These are phyloP conservation scores for Monosiga brevicollis DNA, from an alignment of 78 protist species.

Conservation along the genomic window DNA sequence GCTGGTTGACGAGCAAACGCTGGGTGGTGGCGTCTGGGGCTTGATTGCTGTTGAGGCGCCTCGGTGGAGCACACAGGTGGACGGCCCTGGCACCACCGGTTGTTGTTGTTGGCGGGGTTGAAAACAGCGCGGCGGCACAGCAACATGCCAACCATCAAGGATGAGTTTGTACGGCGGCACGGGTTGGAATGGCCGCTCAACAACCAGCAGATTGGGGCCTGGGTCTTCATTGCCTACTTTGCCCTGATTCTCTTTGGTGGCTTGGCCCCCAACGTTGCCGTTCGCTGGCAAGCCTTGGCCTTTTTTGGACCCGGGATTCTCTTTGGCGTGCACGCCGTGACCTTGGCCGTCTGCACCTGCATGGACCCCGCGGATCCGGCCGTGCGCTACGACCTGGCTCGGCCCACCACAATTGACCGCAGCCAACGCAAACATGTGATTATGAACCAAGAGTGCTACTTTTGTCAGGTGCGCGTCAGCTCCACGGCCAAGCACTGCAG, in stretches of 20 bases:
- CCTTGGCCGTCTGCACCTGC: not conserved
- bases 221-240: not conserved
- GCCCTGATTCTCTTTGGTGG: not conserved
- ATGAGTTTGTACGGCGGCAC: not conserved
- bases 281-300: not conserved
- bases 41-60: too few relatives aligned
- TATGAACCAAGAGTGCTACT: not conserved
- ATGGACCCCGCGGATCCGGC: not conserved
- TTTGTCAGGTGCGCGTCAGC: not conserved
- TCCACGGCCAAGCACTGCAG: slow-evolving; percentile 44
- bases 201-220: not conserved
- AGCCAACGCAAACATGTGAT: not conserved
- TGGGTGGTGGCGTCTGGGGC: too few relatives aligned
- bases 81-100: too few relatives aligned
- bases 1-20: too few relatives aligned
- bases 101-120: too few relatives aligned
- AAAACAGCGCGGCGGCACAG: too few relatives aligned
- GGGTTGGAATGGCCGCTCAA: not conserved
- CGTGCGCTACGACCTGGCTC: not conserved
- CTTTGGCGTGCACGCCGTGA: not conserved
- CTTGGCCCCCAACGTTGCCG: not conserved
- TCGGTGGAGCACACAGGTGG: too few relatives aligned
- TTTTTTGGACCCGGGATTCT: not conserved
- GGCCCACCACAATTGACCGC: not conserved
- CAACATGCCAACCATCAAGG: too few relatives aligned